Conservation (phyloP, 2,329 filamentous ascomycete species). For the Aureobasidium sp. region DNA sequence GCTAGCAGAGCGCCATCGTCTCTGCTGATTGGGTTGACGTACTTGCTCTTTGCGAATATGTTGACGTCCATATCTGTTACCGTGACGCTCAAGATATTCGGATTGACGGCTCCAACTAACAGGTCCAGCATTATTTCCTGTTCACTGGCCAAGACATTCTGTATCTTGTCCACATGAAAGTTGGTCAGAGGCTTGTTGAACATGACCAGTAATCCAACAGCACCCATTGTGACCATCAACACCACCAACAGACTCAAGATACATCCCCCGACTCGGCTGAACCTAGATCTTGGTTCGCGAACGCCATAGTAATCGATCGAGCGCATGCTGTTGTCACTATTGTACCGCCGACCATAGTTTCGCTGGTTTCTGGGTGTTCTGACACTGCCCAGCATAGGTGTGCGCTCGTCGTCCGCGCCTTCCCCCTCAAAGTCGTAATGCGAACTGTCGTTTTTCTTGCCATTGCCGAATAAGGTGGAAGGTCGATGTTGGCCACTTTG, state of each 20-base stretch:
- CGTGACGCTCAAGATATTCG: conserved; percentile 82
- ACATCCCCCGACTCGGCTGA: conserved; percentile 69
- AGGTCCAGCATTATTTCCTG: conserved; percentile 94
- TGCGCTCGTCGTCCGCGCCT: conserved; percentile 70
- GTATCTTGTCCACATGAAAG: conserved; percentile 71
- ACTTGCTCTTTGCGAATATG: conserved; percentile 88
- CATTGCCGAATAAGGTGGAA: conserved; percentile 29
- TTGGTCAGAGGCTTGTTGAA: conserved; percentile 80
- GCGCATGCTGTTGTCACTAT: conserved; percentile 50
- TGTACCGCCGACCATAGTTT: conserved; percentile 47
- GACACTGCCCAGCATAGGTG: conserved; percentile 64
- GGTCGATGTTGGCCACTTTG: conserved; percentile 41
- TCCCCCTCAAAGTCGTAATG: conserved; percentile 77
- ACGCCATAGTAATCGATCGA: conserved; percentile 26
- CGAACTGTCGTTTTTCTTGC: conserved; percentile 54
- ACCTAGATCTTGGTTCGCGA: conserved; percentile 15
- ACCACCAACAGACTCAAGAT: conserved; percentile 76
- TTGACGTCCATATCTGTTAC: conserved; percentile 83
- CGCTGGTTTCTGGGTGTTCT: conserved; percentile 51
- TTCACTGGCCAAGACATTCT: conserved; percentile 86
- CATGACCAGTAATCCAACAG: conserved; percentile 81
- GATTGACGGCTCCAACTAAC: conserved; percentile 80
- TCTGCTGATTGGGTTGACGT: conserved; percentile 51
- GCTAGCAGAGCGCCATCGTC: not conserved
- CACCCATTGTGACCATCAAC: conserved; percentile 72